These are phyloP conservation scores for Phyllosticta capitalensis DNA, from an alignment of 2,329 filamentous ascomycete species.

Conservation along the genomic window DNA sequence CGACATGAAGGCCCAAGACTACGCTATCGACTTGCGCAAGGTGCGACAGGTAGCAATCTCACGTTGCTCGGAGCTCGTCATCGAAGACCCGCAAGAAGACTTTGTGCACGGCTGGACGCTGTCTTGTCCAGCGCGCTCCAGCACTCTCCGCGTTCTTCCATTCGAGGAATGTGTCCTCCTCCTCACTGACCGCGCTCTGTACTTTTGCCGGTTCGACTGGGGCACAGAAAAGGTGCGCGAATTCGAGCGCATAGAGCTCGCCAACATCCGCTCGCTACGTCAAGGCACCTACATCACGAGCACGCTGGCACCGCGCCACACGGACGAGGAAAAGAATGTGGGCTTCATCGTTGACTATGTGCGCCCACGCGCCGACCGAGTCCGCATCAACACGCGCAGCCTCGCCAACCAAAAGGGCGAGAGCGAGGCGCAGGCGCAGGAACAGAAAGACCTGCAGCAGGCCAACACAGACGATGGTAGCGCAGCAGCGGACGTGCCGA, in stretches of 20 bases:
- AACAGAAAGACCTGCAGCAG: conserved; percentile 4
- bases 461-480: background rate
- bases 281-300: conserved; percentile 86
- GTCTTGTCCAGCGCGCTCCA: conserved; percentile 61
- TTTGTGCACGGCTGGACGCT: conserved; percentile 85
- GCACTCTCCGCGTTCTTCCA: conserved; percentile 56
- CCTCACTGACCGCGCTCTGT: conserved; percentile 74
- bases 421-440: conserved; percentile 21
- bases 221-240: conserved; percentile 86
- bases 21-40: conserved; percentile 74
- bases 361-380: conserved; percentile 58
- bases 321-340: conserved; percentile 70
- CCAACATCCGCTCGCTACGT: conserved; percentile 62
- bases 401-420: conserved; percentile 46
- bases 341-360: conserved; percentile 74
- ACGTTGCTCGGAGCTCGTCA: conserved; percentile 74
- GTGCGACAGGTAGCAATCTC: conserved; percentile 86
- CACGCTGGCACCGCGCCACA: conserved; percentile 67
- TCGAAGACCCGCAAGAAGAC: conserved; percentile 67
- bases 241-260: conserved; percentile 76
- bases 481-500: background rate
- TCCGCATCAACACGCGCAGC: conserved; percentile 77
- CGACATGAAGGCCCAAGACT: conserved; percentile 87
- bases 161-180: conserved; percentile 86
- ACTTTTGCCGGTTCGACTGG: conserved; percentile 90